These are phyloP conservation scores for Backusella luteola DNA, from an alignment of 192 early-diverging fungal genomes.

Conservation along the genomic window DNA sequence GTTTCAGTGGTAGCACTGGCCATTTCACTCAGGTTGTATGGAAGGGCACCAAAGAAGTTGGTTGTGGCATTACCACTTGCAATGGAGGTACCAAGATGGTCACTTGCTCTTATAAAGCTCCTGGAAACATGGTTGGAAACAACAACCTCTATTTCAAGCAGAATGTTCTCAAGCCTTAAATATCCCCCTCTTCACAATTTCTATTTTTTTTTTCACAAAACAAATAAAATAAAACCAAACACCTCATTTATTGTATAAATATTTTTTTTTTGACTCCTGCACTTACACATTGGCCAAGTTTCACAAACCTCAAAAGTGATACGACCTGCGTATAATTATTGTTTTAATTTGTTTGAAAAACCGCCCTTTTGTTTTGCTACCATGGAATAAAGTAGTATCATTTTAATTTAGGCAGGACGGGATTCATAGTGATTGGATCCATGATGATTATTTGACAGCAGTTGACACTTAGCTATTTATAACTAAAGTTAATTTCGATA, in stretches of 20 bases:
- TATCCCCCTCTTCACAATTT: neutral
- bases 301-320: neutral
- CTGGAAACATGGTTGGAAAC: slow-evolving; percentile 38
- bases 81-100: slow-evolving; percentile 31
- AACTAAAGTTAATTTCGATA: neutral
- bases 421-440: neutral
- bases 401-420: neutral
- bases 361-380: neutral
- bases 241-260: neutral
- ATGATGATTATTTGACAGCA: neutral
- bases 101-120: slow-evolving; percentile 42
- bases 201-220: neutral
- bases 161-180: slow-evolving; percentile 31
- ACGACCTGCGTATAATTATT: neutral
- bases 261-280: neutral
- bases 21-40: slow-evolving; percentile 51
- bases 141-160: slow-evolving; percentile 20
- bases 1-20: slow-evolving; percentile 35
- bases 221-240: neutral
- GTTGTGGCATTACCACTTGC: slow-evolving; percentile 34
- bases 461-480: neutral
- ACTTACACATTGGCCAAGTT: neutral
- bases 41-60: slow-evolving; percentile 31
- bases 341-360: neutral
- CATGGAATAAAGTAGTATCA: neutral